phyloP scores from a whole-genome alignment of 2,329 filamentous ascomycete genomes.

The Bertia moriformis region DNA sequence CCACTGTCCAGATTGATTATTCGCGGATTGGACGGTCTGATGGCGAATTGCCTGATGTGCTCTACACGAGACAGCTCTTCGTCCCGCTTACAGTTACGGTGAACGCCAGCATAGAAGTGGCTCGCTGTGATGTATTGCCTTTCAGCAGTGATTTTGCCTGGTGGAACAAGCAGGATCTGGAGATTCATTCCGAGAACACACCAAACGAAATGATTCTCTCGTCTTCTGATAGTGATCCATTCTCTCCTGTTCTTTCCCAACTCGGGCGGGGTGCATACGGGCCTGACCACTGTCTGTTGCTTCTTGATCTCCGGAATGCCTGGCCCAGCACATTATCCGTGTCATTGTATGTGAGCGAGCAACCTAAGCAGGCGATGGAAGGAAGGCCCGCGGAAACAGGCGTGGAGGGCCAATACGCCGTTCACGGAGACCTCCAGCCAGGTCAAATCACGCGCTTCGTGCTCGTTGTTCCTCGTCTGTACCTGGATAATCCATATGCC shows the following conservation, averaged over 20 bases:
- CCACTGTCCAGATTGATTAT: constrained; percentile 40
- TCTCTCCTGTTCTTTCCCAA: constrained; percentile 23
- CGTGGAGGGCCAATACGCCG: constrained; percentile 13
- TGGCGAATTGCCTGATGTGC: constrained; percentile 29
- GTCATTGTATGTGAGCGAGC: constrained; percentile 26
- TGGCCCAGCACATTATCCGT: constrained; percentile 41
- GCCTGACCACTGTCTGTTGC: constrained; percentile 34
- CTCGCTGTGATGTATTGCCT: constrained; percentile 36
- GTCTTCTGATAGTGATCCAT: constrained; percentile 11
- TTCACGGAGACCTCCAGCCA: constrained; percentile 33
- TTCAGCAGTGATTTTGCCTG: constrained; percentile 35
- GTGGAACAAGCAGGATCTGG: constrained; percentile 16
- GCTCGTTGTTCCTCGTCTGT: constrained; percentile 35
- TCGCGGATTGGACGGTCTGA: constrained; percentile 30
- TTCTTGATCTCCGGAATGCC: constrained; percentile 43
- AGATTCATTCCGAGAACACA: not conserved
- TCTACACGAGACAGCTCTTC: constrained; percentile 40
- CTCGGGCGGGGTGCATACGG: constrained; percentile 20
- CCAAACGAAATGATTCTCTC: constrained; percentile 1
- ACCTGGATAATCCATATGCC: constrained; percentile 31
- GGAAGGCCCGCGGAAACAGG: constrained; percentile 9
- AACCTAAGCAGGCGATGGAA: constrained; percentile 5
- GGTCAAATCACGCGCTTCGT: constrained; percentile 36
- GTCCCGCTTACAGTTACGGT: constrained; percentile 43
- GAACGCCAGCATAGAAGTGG: constrained; percentile 43